These are phyloP conservation scores for Sambucus nigra DNA, from an alignment of 129 eudicot species.

Conservation along the genomic window DNA sequence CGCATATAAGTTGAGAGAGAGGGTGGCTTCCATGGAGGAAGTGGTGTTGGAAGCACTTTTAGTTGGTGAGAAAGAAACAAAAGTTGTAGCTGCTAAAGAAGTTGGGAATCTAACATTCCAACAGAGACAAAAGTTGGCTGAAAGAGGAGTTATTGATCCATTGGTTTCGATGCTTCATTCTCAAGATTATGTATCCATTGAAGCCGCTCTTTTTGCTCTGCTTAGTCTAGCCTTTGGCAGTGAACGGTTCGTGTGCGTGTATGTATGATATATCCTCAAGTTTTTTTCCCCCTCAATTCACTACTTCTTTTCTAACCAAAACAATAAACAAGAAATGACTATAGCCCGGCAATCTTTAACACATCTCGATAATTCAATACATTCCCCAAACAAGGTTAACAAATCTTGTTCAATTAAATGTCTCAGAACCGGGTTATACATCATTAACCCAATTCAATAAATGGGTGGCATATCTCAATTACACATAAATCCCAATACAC, in stretches of 20 bases:
- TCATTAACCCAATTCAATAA: too few species aligned
- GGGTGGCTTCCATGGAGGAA: conserved; percentile 36
- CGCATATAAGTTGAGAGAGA: background rate
- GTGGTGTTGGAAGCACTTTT: conserved; percentile 54
- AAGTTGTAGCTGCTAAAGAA: conserved; percentile 37
- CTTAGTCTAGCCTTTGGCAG: conserved; percentile 80
- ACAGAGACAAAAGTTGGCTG: conserved; percentile 50
- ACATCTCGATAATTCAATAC: too few species aligned
- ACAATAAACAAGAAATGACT: too few species aligned
- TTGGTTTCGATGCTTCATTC: conserved; percentile 51
- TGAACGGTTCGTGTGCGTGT: conserved; percentile 72
- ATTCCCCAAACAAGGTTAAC: too few species aligned
- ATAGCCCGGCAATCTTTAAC: too few species aligned
- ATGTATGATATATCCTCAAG: too few species aligned
- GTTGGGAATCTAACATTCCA: conserved; percentile 36
- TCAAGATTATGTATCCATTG: conserved; percentile 45
- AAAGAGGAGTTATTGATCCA: conserved; percentile 44
- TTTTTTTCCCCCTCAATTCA: background rate
- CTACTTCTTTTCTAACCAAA: background rate
- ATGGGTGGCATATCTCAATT: too few species aligned
- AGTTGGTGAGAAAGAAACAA: conserved; percentile 40
- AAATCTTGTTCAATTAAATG: too few species aligned
- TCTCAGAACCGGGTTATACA: too few species aligned
- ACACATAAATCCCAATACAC: too few species aligned
- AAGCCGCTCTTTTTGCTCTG: conserved; percentile 74